Base-by-base conservation (phyloP, 2,329 filamentous ascomycete genomes). In the Fusarium beomiforme region DNA sequence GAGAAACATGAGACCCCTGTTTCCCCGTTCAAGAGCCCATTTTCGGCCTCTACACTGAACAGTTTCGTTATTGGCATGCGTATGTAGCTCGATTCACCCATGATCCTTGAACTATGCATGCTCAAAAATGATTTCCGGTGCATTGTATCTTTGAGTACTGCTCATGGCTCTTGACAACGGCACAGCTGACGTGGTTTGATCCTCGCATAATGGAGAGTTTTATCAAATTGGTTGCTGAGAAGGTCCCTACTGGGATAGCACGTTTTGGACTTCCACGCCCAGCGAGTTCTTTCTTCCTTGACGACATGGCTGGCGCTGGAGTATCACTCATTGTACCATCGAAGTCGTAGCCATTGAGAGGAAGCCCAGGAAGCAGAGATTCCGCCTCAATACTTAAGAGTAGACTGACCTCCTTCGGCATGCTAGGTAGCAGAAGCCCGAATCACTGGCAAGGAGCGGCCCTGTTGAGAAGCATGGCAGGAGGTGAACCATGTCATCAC, bases 1-100 rank as follows among this genome's bases (percentile, higher is more conserved):
- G 65, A 75, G 72, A 75, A 67, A 72, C 65, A 59, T 42, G 47
- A 56, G 59, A 37, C 62, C 70, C 74, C 61, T 66, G 51, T 64
- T 64, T 49, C 64, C 64, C 64, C 36, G 24, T 56, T 42, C 58
- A 66, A 47, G 62, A 67, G 67, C 72, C 55, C 67, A 65, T 70
- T 67, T 64, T 58, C 21, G 60, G 57, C 39, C 47, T 55, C 37
- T 57, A 61, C 47, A 59, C 54, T 64, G 69, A 46, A 61, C 71
- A 74, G 54, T 54, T 56, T 63, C 41, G 53, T 51, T 54, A 39
- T 39, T 50, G 34, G 54, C 39, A 49, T 61, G 53, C 56, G n/a
- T n/a, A 49, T 63, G 46, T 54, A 46, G 56, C 58, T 65, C 43
- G 39, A 59, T 51, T 51, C 68, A 46, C 49, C 49, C 50, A 60